phyloP scores from a whole-genome alignment of 345 rosid species.

The Carallia brachiata region DNA sequence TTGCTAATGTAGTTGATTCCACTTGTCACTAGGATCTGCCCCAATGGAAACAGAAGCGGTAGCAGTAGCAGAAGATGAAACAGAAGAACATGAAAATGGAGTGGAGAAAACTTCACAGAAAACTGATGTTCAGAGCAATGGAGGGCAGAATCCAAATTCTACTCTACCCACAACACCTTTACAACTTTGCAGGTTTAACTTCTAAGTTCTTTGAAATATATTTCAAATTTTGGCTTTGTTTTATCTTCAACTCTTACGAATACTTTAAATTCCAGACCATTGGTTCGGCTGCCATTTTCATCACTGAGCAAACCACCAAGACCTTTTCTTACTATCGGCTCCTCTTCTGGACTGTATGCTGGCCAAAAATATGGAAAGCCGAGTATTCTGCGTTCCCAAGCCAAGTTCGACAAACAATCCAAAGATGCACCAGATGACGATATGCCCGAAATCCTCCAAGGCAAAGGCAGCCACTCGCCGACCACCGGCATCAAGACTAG shows the following conservation, averaged over 20 bases:
- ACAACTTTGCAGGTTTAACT: conserved; percentile 60
- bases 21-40: conserved; percentile 49
- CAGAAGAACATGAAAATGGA: conserved; percentile 48
- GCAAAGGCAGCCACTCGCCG: conserved; percentile 44
- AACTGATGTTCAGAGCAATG: conserved; percentile 41
- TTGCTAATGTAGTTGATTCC: neutral
- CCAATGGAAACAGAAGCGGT: conserved; percentile 33
- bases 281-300: conserved; percentile 65
- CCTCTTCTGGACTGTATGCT: conserved; percentile 35
- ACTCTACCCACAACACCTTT: conserved; percentile 70
- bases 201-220: neutral
- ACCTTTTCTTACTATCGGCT: conserved; percentile 47
- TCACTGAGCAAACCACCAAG: conserved; percentile 67
- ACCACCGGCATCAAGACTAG: conserved; percentile 45
- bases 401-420: conserved; percentile 51
- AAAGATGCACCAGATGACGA: conserved; percentile 48
- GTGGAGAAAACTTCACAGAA: conserved; percentile 38
- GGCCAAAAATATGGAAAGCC: conserved; percentile 43
- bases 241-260: conserved; percentile 5
- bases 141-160: conserved; percentile 55
- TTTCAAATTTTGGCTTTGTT: neutral
- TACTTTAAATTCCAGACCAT: conserved; percentile 43
- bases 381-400: conserved; percentile 35
- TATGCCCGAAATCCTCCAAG: conserved; percentile 64
- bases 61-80: conserved; percentile 51